Evolutionary conservation across 2,329 filamentous ascomycete genomes (phyloP).

Genomic region (Penicillium sp.): DNA sequence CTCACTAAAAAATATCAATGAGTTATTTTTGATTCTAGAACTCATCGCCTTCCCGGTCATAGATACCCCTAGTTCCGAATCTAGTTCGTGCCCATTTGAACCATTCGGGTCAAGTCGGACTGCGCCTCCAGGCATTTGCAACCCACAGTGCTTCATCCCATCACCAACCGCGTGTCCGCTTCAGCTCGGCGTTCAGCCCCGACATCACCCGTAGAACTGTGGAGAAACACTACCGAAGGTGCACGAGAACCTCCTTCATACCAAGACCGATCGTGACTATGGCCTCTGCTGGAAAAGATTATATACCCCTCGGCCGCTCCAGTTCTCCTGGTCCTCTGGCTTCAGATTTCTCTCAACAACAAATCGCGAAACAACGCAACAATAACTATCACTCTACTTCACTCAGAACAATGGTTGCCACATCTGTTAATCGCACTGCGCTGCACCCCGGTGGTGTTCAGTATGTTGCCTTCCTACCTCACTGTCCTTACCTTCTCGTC

Average conservation of each 20-base stretch:
- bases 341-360: conserved; percentile 59
- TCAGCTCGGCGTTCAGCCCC: conserved; percentile 32
- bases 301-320: conserved; percentile 47
- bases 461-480: conserved; percentile 57
- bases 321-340: conserved; percentile 50
- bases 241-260: conserved; percentile 27
- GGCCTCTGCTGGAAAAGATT: conserved; percentile 40
- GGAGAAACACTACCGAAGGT: conserved; percentile 36
- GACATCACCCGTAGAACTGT: conserved; percentile 45
- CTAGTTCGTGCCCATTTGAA: conserved; percentile 24
- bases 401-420: conserved; percentile 52
- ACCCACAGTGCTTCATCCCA: conserved; percentile 23
- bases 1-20: neutral
- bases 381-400: conserved; percentile 62
- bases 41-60: conserved; percentile 11
- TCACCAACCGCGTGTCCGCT: conserved; percentile 22
- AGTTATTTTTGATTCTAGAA: conserved; percentile 9
- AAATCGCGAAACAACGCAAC: conserved; percentile 57
- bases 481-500: conserved; percentile 13
- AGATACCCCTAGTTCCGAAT: conserved; percentile 15
- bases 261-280: conserved; percentile 29
- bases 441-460: conserved; percentile 88
- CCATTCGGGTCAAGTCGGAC: conserved; percentile 36
- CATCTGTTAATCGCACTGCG: conserved; percentile 81
- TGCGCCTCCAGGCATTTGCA: conserved; percentile 25